Conservation (phyloP, 2,329 filamentous ascomycete species). For the Neospermospora avenae region DNA sequence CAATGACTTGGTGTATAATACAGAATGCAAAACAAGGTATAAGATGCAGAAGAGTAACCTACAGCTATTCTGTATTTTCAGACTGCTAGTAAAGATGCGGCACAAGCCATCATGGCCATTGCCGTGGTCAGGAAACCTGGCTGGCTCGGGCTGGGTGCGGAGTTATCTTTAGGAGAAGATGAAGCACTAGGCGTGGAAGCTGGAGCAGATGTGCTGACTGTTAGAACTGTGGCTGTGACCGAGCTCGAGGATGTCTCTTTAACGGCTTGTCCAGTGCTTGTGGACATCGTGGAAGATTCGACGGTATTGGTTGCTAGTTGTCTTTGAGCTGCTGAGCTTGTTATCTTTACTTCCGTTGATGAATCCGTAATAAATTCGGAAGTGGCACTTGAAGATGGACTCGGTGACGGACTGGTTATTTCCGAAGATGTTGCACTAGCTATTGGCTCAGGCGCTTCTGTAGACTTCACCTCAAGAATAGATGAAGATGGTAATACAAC, state of each 20-base stretch:
- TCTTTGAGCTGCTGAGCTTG: neutral
- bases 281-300: neutral
- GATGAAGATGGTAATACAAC: neutral
- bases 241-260: neutral
- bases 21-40: neutral
- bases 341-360: neutral
- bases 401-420: neutral
- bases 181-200: neutral
- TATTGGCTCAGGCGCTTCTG: neutral
- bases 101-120: neutral
- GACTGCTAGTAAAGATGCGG: neutral
- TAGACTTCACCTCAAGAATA: neutral
- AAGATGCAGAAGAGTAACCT: neutral
- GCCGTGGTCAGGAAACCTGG: neutral
- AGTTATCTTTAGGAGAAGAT: neutral
- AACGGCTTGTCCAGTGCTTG: neutral
- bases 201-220: neutral
- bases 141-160: neutral
- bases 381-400: neutral
- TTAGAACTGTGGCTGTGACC: neutral
- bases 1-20: neutral
- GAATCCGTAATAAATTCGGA: neutral
- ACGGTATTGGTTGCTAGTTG: neutral
- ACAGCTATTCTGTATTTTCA: neutral
- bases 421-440: neutral